Percentiles rank a stretch among this genome's conserved stretches.
Conservation (phyloP, 164 flowering plant species). For the Vitis rotundifolia region DNA sequence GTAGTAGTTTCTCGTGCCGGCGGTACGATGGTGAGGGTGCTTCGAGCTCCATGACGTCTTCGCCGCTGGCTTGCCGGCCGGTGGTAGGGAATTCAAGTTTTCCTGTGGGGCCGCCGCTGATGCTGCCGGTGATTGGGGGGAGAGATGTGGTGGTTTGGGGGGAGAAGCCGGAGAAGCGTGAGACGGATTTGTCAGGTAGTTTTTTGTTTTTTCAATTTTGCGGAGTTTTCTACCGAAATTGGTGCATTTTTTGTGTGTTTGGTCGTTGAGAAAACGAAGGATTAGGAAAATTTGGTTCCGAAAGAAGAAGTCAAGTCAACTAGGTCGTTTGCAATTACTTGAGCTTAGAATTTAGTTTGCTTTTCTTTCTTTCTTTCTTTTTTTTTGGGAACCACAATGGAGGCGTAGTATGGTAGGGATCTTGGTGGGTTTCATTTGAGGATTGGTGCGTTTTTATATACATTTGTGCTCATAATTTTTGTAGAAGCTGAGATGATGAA, state of each 20-base stretch:
- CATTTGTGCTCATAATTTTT: neutral
- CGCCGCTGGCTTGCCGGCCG: conserved; percentile 23
- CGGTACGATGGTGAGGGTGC: conserved; percentile 37
- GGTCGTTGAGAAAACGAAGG: neutral
- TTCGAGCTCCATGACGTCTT: conserved; percentile 35
- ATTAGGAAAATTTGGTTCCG: too few species aligned
- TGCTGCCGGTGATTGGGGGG: conserved; percentile 50
- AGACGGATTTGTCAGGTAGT: conserved; percentile 43
- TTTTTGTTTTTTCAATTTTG: neutral
- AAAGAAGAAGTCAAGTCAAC: too few species aligned
- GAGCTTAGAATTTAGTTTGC: neutral
- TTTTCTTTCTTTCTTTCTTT: too few species aligned
- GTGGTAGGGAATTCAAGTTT: conserved; percentile 20
- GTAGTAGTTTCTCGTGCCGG: conserved; percentile 47
- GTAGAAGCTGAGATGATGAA: conserved; percentile 72
- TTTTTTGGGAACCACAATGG: too few species aligned
- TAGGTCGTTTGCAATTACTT: conserved; percentile 5
- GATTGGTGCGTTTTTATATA: neutral
- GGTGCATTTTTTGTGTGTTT: neutral
- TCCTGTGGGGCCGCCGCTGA: conserved; percentile 31
- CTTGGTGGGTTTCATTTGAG: neutral
- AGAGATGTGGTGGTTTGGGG: conserved; percentile 49
- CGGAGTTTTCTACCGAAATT: neutral
- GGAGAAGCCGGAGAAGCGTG: conserved; percentile 36
- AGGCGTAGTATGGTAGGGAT: too few species aligned